Conservation (phyloP, 208 protist species). For the Wallacemonas sp. region DNA sequence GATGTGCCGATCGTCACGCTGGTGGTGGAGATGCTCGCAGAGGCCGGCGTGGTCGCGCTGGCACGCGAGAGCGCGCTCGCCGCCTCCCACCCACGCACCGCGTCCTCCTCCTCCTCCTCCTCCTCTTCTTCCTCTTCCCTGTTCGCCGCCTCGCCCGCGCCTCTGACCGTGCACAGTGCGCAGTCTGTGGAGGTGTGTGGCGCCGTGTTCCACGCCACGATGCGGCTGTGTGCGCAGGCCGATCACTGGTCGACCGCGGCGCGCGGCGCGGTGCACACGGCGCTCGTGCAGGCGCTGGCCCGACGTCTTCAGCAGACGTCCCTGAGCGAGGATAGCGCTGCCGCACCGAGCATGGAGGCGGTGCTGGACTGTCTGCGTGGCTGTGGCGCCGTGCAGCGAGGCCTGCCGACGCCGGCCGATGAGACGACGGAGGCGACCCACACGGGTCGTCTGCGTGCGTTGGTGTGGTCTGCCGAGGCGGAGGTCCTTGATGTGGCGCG, state of each 20-base stretch:
- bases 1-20: slow-evolving; percentile 9
- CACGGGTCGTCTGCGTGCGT: too few relatives aligned
- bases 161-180: background rate
- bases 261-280: background rate
- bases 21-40: slow-evolving; percentile 48
- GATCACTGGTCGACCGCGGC: background rate
- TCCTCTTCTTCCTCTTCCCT: too few relatives aligned
- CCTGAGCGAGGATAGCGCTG: too few relatives aligned
- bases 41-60: slow-evolving; percentile 38
- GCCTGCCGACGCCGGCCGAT: too few relatives aligned
- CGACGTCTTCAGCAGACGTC: background rate
- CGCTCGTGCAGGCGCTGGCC: slow-evolving; percentile 1
- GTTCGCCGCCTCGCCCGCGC: too few relatives aligned
- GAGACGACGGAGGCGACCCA: too few relatives aligned
- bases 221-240: slow-evolving; percentile 46
- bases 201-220: slow-evolving; percentile 44
- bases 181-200: slow-evolving; percentile 38
- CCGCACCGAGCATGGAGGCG: too few relatives aligned
- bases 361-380: background rate
- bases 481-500: slow-evolving; percentile 34
- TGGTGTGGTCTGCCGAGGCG: slow-evolving; percentile 26
- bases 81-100: background rate
- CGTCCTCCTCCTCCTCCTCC: background rate
- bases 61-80: slow-evolving; percentile 5
- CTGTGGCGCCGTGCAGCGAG: background rate